Base-by-base conservation (phyloP, 805 yeast genomes). In the Myxozyma neglecta region DNA sequence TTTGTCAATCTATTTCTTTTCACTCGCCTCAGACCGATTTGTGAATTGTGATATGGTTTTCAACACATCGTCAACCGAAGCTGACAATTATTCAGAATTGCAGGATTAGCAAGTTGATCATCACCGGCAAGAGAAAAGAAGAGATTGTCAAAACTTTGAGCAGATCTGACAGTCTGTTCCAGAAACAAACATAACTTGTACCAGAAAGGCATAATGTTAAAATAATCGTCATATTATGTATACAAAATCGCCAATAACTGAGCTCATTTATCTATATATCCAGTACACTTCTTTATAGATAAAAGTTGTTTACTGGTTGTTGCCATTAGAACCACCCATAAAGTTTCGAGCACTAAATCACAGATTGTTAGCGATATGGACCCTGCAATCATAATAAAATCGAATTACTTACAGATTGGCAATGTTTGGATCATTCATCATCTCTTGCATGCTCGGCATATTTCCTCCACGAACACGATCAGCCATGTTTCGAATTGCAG, bases 401-500 rank as follows among this genome's bases (percentile, higher is more conserved):
- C 13, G 18, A 57, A 11, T 18, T 6, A 49, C 64, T 48, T 61
- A 61, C 66, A 63, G 9, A 34, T 63, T 53, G 7, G 64, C 66
- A 32, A 63, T 36, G 18, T 40, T 57, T 14, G 96, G 96, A 74
- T 90, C 87, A 75, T 84, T 87, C 89, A 90, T 83, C 72, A 91
- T 70, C 53, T 87, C 89, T 45, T 82, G 78, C 74, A 91, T 73
- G 68, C 81, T 83, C 58, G 91, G 91, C 73, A 70, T 67, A 78
- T 87, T 60, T 57, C 85, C 77, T 34, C 88, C 86, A 14, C 63
- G 43, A 74, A 90, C 79, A 61, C 80, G 83, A 68, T 85, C 84
- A 49, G 97, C 97, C 96, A 92, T 89, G 73, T 86, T 87, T 72
- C 85, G 85, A 34, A 91, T 72, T 68, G 85, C 83, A 18, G 97